Base-by-base conservation (phyloP, 2,329 filamentous ascomycete species). In the Cadophora sp. region DNA sequence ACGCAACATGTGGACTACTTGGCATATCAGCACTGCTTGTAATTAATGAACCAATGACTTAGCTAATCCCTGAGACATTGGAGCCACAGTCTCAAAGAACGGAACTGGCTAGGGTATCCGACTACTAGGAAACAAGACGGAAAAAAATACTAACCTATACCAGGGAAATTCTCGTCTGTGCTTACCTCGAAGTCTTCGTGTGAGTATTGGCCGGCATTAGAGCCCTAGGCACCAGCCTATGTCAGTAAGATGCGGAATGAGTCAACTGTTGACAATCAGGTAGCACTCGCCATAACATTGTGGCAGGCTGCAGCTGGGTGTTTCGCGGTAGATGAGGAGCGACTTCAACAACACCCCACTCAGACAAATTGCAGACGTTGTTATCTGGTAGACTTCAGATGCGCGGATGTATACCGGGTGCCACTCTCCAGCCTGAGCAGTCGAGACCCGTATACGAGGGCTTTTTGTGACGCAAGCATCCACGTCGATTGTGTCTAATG, bases 401-500 rank as follows among this genome's bases (percentile, higher is more conserved):
- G 53, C 53, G 2, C 53, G 53, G 53, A 56, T 22, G 33, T 41
- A 56, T 39, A 56, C 53, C 39, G 11, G 53, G 33, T 36, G 53
- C 53, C 53, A 56, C 11, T 56, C 33, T 22, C 53, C 53, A 56
- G 53, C 33, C 33, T 56, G 30, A 39, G n/a, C 53, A 20, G 53
- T 22, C 18, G 53, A 56, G 53, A 56, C 30, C 24, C n/a, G 30
- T 14, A 13, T 8, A 39, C n/a, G 33, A 39, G 18, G 33, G n/a
- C n/a, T 18, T 22, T 56, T 36, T 1, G n/a, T 36, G 6, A 56
- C 33, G 33, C 33, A 56, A 39, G 53, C 33, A 18, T 39, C 33
- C 33, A 56, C 8, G 8, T 56, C 53, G 33, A 56, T 56, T 14
- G 20, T 56, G 11, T 56, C n/a, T 36, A 56, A 41, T 7, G 53